Conservation (phyloP, 2,329 filamentous ascomycete genomes). For the Didymella exigua region DNA sequence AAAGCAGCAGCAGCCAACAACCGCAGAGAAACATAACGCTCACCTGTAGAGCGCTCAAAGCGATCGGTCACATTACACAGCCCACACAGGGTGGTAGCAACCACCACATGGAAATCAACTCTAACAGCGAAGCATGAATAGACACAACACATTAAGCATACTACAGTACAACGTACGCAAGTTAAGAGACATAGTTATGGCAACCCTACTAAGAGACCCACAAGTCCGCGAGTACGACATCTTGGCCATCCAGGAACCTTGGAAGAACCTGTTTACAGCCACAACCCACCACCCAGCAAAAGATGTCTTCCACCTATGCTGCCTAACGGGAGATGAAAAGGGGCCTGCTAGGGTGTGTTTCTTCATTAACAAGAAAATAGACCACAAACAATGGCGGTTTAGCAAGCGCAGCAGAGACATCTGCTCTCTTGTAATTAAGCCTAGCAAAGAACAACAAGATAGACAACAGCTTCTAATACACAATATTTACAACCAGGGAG, state of each 20-base stretch:
- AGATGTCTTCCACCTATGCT: no score
- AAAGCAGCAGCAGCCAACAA: no score
- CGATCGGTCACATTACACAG: no score
- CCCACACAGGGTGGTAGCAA: no score
- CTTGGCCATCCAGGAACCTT: constrained; percentile 22
- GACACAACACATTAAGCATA: constrained; percentile 22
- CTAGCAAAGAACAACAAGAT: neutral
- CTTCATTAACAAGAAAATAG: constrained; percentile 32
- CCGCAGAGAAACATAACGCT: no score
- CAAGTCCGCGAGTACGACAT: constrained; percentile 27
- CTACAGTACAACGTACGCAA: constrained; percentile 30
- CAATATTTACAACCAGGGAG: neutral
- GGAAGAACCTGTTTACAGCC: constrained; percentile 21
- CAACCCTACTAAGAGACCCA: constrained; percentile 27
- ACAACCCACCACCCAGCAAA: constrained; percentile 32
- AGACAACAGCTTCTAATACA: neutral
- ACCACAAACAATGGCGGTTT: constrained; percentile 21
- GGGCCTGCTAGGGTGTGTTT: constrained; percentile 28
- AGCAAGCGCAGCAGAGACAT: constrained; percentile 19
- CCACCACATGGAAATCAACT: constrained; percentile 6
- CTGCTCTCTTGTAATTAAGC: constrained; percentile 17
- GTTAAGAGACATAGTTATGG: constrained; percentile 30
- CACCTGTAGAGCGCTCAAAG: no score
- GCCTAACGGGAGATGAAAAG: constrained; percentile 9
- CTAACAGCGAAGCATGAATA: constrained; percentile 18